Base-by-base conservation (phyloP, 192 early-diverging fungal genomes). In the Podila minutissima region DNA sequence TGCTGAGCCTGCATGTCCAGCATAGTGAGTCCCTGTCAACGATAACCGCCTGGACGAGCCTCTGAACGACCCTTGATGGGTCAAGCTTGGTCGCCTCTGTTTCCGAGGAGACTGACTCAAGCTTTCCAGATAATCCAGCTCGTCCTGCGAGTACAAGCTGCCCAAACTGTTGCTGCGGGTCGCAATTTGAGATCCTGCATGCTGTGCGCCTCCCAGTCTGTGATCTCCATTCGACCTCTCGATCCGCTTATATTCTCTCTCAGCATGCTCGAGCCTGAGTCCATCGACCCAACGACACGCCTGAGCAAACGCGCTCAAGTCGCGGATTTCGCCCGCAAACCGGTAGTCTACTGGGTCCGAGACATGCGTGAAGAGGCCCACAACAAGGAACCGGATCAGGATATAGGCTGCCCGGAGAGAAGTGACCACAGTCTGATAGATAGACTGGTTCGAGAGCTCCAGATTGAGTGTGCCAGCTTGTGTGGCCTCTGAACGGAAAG, bases 311-410 rank as follows among this genome's bases (percentile, higher is more conserved):
- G 83, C 69, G 46, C 85, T 83, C 35, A 83, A 60, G 22, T 77
- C 75, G 35, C 74, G 66, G 13, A 83, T 64, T 22, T 88, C 83
- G 0, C 87, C 87, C 4, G 86, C 71, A 53, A 82, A 89, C 10
- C 86, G 82, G 55, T 83, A 73, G 46, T 89, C 88, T 17, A 89
- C 83, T 35, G 88, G 88, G 48, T 89, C 88, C 0, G 69, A n/a
- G 12, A 87, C 82, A 50, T 87, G 85, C 6, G 76, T 73, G 59
- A 83, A 83, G 20, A 88, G 51, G 10, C 82, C 84, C 1, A 69
- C 61, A 22, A 82, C 38, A n/a, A 86, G 17, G 57, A 88, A 88
- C 28, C 72, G 66, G 4, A 83, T 57, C 5, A 88, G 58, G 5
- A 83, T 82, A 13, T 71, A 73, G 15, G 72, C 72, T 1, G 83